Conservation (phyloP, 2,329 filamentous ascomycete species). For the Capronia epimyces region DNA sequence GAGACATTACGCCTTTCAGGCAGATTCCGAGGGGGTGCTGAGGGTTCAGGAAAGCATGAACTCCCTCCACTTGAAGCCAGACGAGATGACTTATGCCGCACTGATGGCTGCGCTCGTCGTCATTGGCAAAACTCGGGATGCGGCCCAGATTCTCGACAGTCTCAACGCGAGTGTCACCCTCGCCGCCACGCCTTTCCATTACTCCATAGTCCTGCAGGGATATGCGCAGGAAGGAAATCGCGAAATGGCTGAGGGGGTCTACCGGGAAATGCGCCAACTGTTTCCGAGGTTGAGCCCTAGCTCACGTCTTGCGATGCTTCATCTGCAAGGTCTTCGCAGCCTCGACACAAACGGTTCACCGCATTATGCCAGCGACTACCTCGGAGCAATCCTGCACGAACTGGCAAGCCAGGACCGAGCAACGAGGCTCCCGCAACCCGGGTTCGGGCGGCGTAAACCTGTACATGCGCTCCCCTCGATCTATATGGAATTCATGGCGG, state of each 20-base stretch:
- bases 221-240: conserved; percentile 47
- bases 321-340: conserved; percentile 32
- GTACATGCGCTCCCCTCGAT: conserved; percentile 44
- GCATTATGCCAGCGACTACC: conserved; percentile 31
- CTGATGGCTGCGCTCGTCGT: conserved; percentile 55
- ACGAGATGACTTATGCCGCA: conserved; percentile 56
- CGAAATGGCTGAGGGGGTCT: conserved; percentile 48
- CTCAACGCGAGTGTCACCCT: conserved; percentile 38
- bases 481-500: conserved; percentile 54
- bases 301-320: conserved; percentile 36
- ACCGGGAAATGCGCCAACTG: conserved; percentile 39
- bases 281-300: conserved; percentile 35
- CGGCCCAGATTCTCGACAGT: conserved; percentile 47
- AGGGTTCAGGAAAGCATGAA: conserved; percentile 54
- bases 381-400: conserved; percentile 37
- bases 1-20: conserved; percentile 59
- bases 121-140: conserved; percentile 50
- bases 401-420: conserved; percentile 40
- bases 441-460: conserved; percentile 32
- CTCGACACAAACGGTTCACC: conserved; percentile 3
- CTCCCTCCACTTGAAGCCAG: conserved; percentile 45
- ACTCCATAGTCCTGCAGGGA: conserved; percentile 44
- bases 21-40: conserved; percentile 52
- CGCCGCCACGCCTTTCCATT: conserved; percentile 41
- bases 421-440: conserved; percentile 39